phyloP scores from a whole-genome alignment of 1,284 basidiomycete genomes.

The Phlebopus sp. region DNA sequence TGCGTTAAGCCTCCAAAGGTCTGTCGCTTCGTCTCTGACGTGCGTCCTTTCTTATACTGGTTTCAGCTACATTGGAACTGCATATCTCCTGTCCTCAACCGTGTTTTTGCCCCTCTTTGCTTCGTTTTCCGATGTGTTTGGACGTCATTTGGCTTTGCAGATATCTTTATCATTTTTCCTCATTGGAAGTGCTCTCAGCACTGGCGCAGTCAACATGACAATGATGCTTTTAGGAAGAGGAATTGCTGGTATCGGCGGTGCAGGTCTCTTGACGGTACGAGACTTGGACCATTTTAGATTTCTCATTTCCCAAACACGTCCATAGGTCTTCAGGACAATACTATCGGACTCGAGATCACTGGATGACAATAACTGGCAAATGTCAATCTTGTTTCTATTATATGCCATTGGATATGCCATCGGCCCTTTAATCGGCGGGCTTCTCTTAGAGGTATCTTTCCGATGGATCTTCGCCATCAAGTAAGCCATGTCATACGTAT shows the following conservation, averaged over 20 bases:
- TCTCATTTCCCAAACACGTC: neutral
- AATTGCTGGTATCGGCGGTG: slow-evolving; percentile 42
- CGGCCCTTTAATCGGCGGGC: slow-evolving; percentile 43
- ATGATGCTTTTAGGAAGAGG: slow-evolving; percentile 42
- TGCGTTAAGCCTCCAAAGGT: slow-evolving; percentile 38
- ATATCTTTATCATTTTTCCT: slow-evolving; percentile 38
- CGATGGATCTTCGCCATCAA: slow-evolving; percentile 50
- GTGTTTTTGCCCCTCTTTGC: slow-evolving; percentile 45
- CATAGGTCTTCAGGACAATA: slow-evolving; percentile 39
- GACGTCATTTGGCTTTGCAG: slow-evolving; percentile 40
- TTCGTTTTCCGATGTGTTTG: slow-evolving; percentile 41
- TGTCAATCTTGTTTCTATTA: slow-evolving; percentile 37
- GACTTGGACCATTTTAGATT: neutral
- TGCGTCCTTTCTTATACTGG: neutral
- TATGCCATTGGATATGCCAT: slow-evolving; percentile 39
- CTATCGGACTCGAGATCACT: slow-evolving; percentile 40
- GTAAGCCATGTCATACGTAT: slow-evolving; percentile 23
- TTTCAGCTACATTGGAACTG: slow-evolving; percentile 40
- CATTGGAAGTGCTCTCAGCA: slow-evolving; percentile 43
- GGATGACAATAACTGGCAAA: slow-evolving; percentile 41
- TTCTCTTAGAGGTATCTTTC: slow-evolving; percentile 36
- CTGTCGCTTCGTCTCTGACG: neutral
- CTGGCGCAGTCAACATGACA: slow-evolving; percentile 39
- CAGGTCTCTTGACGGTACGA: slow-evolving; percentile 39
- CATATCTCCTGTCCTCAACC: slow-evolving; percentile 44